Percentiles rank a stretch among this genome's conserved stretches.
phyloP scores from a whole-genome alignment of 1,284 basidiomycete species.

The Ceratobasidium sp. region DNA sequence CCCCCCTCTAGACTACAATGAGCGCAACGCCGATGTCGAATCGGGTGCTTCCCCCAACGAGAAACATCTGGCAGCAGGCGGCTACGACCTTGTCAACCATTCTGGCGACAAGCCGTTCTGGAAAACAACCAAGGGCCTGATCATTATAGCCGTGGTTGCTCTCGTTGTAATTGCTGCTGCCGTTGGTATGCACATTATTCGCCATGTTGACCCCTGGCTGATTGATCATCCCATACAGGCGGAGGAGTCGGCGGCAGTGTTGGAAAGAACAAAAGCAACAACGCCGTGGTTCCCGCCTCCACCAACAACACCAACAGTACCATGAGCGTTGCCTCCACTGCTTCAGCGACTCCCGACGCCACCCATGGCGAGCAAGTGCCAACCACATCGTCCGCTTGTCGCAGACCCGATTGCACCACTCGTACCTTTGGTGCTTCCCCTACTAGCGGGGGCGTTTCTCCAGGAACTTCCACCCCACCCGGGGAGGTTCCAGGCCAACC shows the following conservation, averaged over 20 bases:
- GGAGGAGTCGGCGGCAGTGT: constrained; percentile 14
- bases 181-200: constrained; percentile 7
- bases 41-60: constrained; percentile 24
- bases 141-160: constrained; percentile 30
- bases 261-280: neutral
- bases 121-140: constrained; percentile 37
- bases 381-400: neutral
- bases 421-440: neutral
- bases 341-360: neutral
- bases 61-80: constrained; percentile 33
- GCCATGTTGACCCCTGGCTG: neutral
- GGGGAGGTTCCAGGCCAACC: no score
- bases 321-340: neutral
- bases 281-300: neutral
- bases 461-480: no score
- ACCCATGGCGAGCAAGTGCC: neutral
- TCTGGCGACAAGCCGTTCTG: constrained; percentile 17
- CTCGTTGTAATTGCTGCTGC: constrained; percentile 16
- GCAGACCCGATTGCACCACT: neutral
- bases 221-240: neutral
- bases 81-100: constrained; percentile 12
- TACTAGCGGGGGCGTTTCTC: no score
- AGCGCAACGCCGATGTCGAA: constrained; percentile 20
- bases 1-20: neutral
- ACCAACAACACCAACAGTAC: neutral